Evolutionary conservation across 495 filamentous ascomycete species (phyloP).

Genomic region (Melanomma pulvis-pyrius): DNA sequence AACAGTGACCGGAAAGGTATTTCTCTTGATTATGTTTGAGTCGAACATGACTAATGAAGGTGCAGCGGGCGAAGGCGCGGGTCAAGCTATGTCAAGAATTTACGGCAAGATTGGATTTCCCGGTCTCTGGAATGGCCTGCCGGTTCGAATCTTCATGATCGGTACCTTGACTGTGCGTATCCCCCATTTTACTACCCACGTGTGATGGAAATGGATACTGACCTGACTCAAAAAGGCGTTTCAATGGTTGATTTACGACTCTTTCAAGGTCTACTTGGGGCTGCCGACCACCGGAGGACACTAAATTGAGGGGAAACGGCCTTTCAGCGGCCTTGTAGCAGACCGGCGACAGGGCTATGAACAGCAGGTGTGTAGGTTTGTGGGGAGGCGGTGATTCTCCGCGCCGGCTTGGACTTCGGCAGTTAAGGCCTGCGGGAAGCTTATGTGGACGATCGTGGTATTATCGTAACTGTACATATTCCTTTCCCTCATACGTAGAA

Average conservation of each 20-base stretch:
- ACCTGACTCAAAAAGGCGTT: conserved; percentile 57
- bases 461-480: background rate
- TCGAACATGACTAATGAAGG: background rate
- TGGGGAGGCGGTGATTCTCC: background rate
- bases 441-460: background rate
- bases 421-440: background rate
- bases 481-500: background rate
- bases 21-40: background rate
- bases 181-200: background rate
- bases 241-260: conserved; percentile 78
- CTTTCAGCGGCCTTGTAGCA: conserved; percentile 6
- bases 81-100: conserved; percentile 64
- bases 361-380: background rate
- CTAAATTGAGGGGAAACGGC: conserved; percentile 40
- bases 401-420: background rate
- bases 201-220: conserved; percentile 40
- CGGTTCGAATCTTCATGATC: conserved; percentile 67
- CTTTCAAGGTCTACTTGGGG: conserved; percentile 73
- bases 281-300: conserved; percentile 69
- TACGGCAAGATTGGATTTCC: conserved; percentile 73
- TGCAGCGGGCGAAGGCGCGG: conserved; percentile 62
- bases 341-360: background rate
- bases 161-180: conserved; percentile 48
- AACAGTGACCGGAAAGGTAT: conserved; percentile 61
- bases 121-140: conserved; percentile 71